These are phyloP conservation scores for Thuidium tamariscinum DNA, from an alignment of 225 moss, liverwort and hornwort species.

Conservation along the genomic window DNA sequence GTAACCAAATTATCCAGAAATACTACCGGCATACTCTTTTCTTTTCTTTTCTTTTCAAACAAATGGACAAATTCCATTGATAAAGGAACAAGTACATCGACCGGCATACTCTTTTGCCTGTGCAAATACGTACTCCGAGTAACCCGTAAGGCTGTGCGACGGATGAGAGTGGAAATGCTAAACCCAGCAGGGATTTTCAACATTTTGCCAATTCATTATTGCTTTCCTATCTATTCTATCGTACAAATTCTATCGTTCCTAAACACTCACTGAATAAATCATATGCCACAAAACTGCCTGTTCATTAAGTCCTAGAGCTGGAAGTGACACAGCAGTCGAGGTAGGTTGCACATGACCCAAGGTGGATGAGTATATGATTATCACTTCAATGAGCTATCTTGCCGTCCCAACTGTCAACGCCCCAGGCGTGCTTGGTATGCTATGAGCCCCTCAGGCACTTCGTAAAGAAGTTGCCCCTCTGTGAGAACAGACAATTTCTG, in stretches of 20 bases:
- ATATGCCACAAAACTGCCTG: constrained; percentile 22
- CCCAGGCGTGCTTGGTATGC: not conserved
- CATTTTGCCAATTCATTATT: not conserved
- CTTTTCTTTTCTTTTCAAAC: too few species aligned
- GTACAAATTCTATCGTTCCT: constrained; percentile 12
- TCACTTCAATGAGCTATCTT: constrained; percentile 8
- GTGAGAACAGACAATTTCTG: constrained; percentile 3
- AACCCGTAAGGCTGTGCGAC: not conserved
- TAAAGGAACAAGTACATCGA: too few species aligned
- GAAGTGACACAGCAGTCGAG: constrained; percentile 4
- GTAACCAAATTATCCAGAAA: not conserved
- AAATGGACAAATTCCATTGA: too few species aligned
- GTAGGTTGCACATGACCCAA: constrained; percentile 1
- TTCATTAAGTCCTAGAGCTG: not conserved
- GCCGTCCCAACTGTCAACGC: constrained; percentile 5
- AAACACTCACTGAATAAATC: not conserved
- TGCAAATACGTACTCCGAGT: not conserved
- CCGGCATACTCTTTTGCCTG: not conserved
- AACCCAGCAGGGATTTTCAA: not conserved
- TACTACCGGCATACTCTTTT: not conserved
- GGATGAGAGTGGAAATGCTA: constrained; percentile 3
- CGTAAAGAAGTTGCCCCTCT: constrained; percentile 41
- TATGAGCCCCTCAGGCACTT: constrained; percentile 36
- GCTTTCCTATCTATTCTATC: not conserved
- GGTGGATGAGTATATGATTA: not conserved